A percentile compares a stretch with the other conserved stretches of the same genome.
phyloP scores from a whole-genome alignment of 2,329 filamentous ascomycete species.

The Trichoderma koningii region DNA sequence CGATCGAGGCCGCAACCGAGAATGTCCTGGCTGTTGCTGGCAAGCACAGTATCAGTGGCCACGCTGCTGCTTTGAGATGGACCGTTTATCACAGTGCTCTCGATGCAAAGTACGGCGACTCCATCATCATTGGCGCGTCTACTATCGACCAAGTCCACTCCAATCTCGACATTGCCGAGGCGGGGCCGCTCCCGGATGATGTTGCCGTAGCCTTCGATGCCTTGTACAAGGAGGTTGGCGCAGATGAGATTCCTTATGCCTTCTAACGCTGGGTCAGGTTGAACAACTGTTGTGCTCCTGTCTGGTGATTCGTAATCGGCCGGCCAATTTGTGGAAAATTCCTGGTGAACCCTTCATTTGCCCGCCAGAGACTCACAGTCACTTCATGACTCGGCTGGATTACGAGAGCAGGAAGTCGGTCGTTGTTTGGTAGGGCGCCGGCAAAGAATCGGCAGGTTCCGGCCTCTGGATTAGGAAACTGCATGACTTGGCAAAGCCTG shows the following conservation, averaged over 20 bases:
- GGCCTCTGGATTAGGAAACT: conserved; percentile 7
- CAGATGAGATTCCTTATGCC: conserved; percentile 15
- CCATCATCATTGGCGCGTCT: conserved; percentile 54
- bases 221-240: conserved; percentile 1
- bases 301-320: not conserved
- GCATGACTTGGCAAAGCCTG: conserved; percentile 8
- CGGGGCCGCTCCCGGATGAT: conserved; percentile 70
- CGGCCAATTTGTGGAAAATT: not conserved
- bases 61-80: conserved; percentile 57
- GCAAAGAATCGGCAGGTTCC: not conserved
- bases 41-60: conserved; percentile 45
- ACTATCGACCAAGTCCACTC: conserved; percentile 51
- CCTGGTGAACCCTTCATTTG: not conserved
- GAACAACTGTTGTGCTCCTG: no score
- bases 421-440: not conserved
- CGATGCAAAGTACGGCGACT: conserved; percentile 46
- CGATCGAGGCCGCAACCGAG: conserved; percentile 9
- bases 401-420: not conserved
- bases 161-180: conserved; percentile 53
- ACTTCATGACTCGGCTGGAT: not conserved
- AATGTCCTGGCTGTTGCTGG: conserved; percentile 2
- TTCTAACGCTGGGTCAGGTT: not conserved
- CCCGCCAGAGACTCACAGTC: no score
- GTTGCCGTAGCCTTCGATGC: conserved; percentile 44
- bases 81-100: conserved; percentile 63